Base-by-base conservation (phyloP, 352 stramenopile species). In the Phytophthora constricta region DNA sequence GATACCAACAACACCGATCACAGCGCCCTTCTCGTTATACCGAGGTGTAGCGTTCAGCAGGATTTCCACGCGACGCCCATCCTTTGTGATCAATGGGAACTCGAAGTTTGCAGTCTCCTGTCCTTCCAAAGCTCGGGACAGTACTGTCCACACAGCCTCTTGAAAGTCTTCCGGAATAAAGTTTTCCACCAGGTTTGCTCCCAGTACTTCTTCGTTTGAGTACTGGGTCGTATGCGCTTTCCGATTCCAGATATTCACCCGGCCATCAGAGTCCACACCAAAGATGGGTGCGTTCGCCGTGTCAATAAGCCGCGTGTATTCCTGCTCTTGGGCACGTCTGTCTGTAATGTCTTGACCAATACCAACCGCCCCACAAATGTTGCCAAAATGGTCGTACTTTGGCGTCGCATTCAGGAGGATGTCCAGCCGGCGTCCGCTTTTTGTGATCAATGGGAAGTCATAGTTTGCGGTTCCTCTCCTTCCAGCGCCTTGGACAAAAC, bases 161-260 rank as follows among this genome's bases (percentile, higher is more conserved):
- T 68, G 57, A 39, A 86, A 90, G 37, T 92, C 80, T 10, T 81
- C 54, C 4, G 79, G 72, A 57, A 93, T 93, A 60, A 96, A 96
- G 22, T 85, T 89, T 37, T 90, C 79, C 14, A 93, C 86, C 17
- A 93, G 64, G 33, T 89, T 87, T 14, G 65, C 80, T 31, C 83
- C 81, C 9, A 91, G 70, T 8, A 92, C 86, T 26, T 95, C 84
- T 52, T 82, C 70, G 22, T 79, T 80, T 2, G 76, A 67, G 52
- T 93, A 95, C 27, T 93, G 84, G 8, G 87, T 96, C 41, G 91
- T 89, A 23, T 96, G 74, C 8, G 77, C 81, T 72, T 94, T 93
- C 4, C 84, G 66, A 33, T 96, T 95, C 88, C 88, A 91, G 57
- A 90, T 91, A 58, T 93, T 92, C 14, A 92, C 86, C 31, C 77